phyloP scores from a whole-genome alignment of 257 asterid species.

The Solanum tarijense region DNA sequence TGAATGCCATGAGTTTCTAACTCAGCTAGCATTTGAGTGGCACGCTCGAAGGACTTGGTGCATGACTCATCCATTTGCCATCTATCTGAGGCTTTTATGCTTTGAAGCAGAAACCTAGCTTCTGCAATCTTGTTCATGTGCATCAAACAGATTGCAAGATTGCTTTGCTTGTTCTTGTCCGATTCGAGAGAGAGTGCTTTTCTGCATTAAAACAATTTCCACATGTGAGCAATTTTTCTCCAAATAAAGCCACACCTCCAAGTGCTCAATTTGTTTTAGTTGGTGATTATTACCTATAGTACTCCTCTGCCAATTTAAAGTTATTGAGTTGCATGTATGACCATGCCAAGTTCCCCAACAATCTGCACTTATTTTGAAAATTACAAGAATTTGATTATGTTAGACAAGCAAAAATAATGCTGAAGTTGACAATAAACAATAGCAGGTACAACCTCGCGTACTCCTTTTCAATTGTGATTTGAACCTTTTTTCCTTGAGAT shows the following conservation, averaged over 20 bases:
- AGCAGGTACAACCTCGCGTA: slow-evolving; percentile 49
- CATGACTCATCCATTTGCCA: slow-evolving; percentile 45
- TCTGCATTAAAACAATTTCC: slow-evolving; percentile 29
- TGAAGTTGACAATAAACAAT: not conserved
- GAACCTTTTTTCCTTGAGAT: slow-evolving; percentile 77
- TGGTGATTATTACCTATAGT: slow-evolving; percentile 43
- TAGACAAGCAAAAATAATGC: not conserved
- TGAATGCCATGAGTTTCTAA: slow-evolving; percentile 2
- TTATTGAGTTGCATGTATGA: slow-evolving; percentile 66
- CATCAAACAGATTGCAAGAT: slow-evolving; percentile 81
- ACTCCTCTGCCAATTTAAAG: slow-evolving; percentile 65
- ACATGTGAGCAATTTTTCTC: not conserved
- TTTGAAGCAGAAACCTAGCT: slow-evolving; percentile 74
- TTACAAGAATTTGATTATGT: not conserved
- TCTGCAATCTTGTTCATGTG: slow-evolving; percentile 61
- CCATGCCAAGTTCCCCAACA: slow-evolving; percentile 95
- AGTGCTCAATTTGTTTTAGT: not conserved
- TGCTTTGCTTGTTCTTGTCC: slow-evolving; percentile 89
- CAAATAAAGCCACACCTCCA: not conserved
- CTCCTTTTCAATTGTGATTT: slow-evolving; percentile 71
- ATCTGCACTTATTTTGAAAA: slow-evolving; percentile 23
- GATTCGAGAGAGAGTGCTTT: slow-evolving; percentile 70
- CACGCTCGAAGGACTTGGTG: slow-evolving; percentile 49
- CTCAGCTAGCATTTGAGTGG: slow-evolving; percentile 22
- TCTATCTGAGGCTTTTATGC: slow-evolving; percentile 32